Evolutionary conservation across 306 rosid genomes (phyloP).

Genomic region (Lathyrus tuberosus): DNA sequence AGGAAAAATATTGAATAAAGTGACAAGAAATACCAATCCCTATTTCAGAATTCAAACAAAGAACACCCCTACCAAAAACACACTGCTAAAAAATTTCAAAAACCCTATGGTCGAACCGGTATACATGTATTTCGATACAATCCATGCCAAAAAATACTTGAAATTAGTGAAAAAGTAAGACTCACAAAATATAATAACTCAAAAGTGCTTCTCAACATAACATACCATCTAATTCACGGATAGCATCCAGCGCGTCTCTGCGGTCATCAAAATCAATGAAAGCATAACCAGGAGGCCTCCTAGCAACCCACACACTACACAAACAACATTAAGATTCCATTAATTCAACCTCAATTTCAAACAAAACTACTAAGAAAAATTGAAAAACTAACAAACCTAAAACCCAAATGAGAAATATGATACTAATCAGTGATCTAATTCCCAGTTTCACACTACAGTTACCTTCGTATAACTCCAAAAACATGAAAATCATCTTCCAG

Average conservation of each 20-base stretch:
- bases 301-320: slow-evolving; percentile 95
- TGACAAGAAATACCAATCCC: background rate
- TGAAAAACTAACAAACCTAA: background rate
- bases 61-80: background rate
- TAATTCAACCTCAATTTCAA: background rate
- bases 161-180: background rate
- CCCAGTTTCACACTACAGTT: background rate
- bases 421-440: background rate
- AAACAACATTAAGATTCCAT: background rate
- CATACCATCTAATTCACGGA: slow-evolving; percentile 91
- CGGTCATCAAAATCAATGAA: slow-evolving; percentile 88
- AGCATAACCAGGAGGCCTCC: slow-evolving; percentile 98
- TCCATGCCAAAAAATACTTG: background rate
- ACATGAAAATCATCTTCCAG: slow-evolving; percentile 92
- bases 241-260: slow-evolving; percentile 87
- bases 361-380: no score
- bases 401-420: background rate
- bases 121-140: background rate
- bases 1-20: slow-evolving; percentile 1
- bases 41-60: background rate
- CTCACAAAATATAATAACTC: background rate
- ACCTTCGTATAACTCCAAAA: slow-evolving; percentile 94
- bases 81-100: background rate
- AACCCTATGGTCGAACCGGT: background rate
- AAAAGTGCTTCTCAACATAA: slow-evolving; percentile 33